These are phyloP conservation scores for Conidiobolus incongruus DNA, from an alignment of 371 early-diverging fungal species.

Conservation along the genomic window DNA sequence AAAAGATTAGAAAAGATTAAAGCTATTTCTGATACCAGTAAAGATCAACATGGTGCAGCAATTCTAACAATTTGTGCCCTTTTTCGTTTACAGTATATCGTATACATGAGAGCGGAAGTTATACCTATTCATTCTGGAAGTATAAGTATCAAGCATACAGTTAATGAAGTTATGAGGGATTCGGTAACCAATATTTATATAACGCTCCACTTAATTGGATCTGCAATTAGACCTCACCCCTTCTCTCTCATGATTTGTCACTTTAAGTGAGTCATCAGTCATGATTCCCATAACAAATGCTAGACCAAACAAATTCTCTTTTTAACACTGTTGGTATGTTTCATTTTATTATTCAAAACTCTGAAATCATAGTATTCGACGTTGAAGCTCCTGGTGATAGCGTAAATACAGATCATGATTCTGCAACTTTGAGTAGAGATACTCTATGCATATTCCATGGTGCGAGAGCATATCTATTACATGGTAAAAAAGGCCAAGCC, in stretches of 20 bases:
- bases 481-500: slow-evolving; percentile 85
- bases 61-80: slow-evolving; percentile 96
- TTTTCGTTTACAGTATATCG: slow-evolving; percentile 80
- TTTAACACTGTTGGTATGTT: too few relatives aligned
- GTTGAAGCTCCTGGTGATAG: slow-evolving; percentile 90
- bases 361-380: too few relatives aligned
- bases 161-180: slow-evolving; percentile 97
- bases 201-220: too few relatives aligned
- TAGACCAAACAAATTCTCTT: too few relatives aligned
- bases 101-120: slow-evolving; percentile 91
- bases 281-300: too few relatives aligned
- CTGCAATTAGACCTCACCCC: too few relatives aligned
- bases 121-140: slow-evolving; percentile 59
- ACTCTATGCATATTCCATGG: slow-evolving; percentile 90
- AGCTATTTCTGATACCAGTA: slow-evolving; percentile 95
- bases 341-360: too few relatives aligned
- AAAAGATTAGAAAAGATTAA: slow-evolving; percentile 85
- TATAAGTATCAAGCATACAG: slow-evolving; percentile 86
- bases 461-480: slow-evolving; percentile 77
- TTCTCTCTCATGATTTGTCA: too few relatives aligned
- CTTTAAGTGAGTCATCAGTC: too few relatives aligned
- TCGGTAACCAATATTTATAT: too few relatives aligned
- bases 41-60: slow-evolving; percentile 96
- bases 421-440: slow-evolving; percentile 72
- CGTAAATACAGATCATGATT: slow-evolving; percentile 59